phyloP scores from a whole-genome alignment of 2,329 filamentous ascomycete genomes.

The Cadophora sp. region DNA sequence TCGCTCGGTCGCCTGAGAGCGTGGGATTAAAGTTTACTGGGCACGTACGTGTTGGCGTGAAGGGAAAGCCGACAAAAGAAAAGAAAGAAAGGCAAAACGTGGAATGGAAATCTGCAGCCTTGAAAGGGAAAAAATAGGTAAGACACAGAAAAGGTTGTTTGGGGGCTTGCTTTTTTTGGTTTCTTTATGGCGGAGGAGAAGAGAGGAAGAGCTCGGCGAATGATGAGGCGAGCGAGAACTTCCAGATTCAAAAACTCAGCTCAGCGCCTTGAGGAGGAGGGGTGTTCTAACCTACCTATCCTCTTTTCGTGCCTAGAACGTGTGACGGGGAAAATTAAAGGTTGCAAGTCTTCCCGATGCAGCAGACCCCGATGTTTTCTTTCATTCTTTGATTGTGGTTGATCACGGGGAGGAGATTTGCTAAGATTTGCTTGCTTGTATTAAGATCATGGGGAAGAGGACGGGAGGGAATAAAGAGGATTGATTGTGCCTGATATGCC shows the following conservation, averaged over 20 bases:
- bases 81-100: neutral
- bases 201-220: neutral
- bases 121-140: neutral
- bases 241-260: no score
- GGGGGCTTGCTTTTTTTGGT: no score
- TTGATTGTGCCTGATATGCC: conserved; percentile 14
- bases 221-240: conserved; percentile 2
- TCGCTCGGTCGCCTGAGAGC: neutral
- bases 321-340: conserved; percentile 3
- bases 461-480: neutral
- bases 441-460: neutral
- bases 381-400: neutral
- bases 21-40: neutral
- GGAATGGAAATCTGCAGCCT: conserved; percentile 13
- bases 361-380: neutral
- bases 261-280: no score
- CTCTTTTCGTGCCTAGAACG: neutral
- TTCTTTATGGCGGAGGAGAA: no score
- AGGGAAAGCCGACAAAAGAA: neutral
- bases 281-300: no score
- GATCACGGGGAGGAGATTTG: neutral
- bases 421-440: neutral
- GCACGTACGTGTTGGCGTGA: neutral
- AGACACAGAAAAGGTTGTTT: neutral
- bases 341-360: conserved; percentile 1